Conservation (phyloP, 495 filamentous ascomycete species). For the Hyaloscypha bicolor region DNA sequence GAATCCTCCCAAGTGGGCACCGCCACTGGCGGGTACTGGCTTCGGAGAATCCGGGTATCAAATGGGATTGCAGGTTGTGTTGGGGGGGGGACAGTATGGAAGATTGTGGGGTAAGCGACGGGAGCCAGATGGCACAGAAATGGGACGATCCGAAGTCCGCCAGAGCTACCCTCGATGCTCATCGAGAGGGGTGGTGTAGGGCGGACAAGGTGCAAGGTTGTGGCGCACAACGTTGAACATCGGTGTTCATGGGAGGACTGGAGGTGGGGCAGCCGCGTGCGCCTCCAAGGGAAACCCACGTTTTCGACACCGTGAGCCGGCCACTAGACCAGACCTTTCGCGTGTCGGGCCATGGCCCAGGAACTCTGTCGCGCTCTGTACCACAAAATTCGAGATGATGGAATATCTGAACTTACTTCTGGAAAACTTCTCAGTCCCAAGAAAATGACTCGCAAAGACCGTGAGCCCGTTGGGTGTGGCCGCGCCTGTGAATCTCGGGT, state of each 20-base stretch:
- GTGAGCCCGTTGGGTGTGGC: not conserved
- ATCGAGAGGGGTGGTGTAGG: conserved; percentile 2
- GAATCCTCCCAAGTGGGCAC: not conserved
- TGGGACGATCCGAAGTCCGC: conserved; percentile 11
- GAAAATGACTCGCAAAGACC: not conserved
- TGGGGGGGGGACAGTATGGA: not conserved
- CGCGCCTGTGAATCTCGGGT: not conserved
- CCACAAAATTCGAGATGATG: conserved; percentile 6
- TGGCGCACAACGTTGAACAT: conserved; percentile 21
- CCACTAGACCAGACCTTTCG: conserved; percentile 15
- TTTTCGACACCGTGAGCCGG: conserved; percentile 17
- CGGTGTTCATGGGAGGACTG: conserved; percentile 15
- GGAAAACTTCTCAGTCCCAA: conserved; percentile 4
- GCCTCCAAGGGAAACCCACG: conserved; percentile 22
- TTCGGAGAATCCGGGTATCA: conserved; percentile 11
- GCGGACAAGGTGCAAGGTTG: conserved; percentile 21
- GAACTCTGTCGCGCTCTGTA: conserved; percentile 3
- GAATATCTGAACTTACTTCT: conserved; percentile 17
- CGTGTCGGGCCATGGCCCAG: not conserved
- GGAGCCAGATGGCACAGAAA: not conserved
- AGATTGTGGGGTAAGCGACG: conserved; percentile 17
- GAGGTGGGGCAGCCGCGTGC: conserved; percentile 25
- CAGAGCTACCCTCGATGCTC: conserved; percentile 4
- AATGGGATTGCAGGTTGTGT: conserved; percentile 6
- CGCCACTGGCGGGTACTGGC: not conserved